Evolutionary conservation across 164 flowering plant genomes (phyloP), one percentile per base, ranked within the genome.

Genomic region (Magnolia officinalis): DNA sequence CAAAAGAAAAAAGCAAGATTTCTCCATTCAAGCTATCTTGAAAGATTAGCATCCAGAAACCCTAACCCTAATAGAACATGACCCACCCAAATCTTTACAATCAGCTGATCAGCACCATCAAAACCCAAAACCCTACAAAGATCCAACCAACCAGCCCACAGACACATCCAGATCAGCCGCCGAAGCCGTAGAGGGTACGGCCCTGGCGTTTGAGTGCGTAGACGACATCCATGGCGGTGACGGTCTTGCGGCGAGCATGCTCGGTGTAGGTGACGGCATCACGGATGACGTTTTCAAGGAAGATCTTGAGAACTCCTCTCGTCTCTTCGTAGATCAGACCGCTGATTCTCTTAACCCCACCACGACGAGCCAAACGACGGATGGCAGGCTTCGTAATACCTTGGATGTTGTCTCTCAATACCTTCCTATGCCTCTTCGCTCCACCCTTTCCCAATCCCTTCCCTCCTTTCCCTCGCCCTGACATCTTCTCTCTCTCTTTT

Each of bases 261-360:
- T 73, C 75, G 19, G 75, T 73, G 75, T 73, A 73, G 13, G 75
- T 73, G 18, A 73, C 75, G 50, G 75, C 75, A 26, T 73, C 75
- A 2, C 75, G 66, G 50, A 73, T 73, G 52, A 73, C 75, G 50
- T 73, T 73, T 49, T 73, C 75, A 10, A 73, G 67, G 75, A 73
- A 73, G 75, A 73, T 73, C 75, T 73, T 73, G 67, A 73, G 75
- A 16, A 73, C 75, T 50, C 75, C 75, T 19, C 75, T 10, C 4
- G 75, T 73, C 52, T 73, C 75, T 24, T 73, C 75, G 52, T 73
- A 73, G 75, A 73, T 73, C 67, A 73, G 75, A 14, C 75, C 75
- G 18, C 75, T 73, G 75, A 73, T 73, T 9, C 75, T 66, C 75
- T 73, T 73, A 45, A 73, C 75, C 2, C 75, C 75, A 13, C 75